Evolutionary conservation across 2,329 filamentous ascomycete genomes (phyloP).

Genomic region (Scopulariopsis brevicaulis): DNA sequence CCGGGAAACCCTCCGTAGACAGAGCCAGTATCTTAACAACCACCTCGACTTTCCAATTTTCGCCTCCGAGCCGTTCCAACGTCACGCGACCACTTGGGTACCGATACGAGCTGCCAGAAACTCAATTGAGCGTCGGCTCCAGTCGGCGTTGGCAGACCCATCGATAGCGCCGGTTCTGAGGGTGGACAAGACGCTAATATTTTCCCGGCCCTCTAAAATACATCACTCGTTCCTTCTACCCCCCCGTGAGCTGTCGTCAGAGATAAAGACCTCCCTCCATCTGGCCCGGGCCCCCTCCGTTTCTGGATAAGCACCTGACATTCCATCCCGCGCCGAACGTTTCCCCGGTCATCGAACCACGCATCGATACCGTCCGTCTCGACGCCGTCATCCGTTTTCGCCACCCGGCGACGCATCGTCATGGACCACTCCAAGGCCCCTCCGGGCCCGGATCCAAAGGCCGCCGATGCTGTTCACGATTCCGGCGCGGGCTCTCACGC

Average conservation of each 20-base stretch:
- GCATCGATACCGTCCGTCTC: neutral
- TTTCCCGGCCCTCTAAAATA: neutral
- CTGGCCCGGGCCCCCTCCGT: neutral
- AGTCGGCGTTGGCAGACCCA: neutral
- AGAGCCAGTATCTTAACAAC: neutral
- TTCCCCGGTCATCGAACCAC: neutral
- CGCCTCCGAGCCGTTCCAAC: neutral
- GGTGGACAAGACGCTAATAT: neutral
- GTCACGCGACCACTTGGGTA: neutral
- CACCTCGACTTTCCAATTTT: neutral
- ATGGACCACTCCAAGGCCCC: conserved; percentile 2
- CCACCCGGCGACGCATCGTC: neutral
- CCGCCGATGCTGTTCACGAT: neutral
- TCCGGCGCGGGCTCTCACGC: neutral
- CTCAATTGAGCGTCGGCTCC: neutral
- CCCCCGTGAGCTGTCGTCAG: neutral
- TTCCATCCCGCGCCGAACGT: neutral
- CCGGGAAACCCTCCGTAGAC: neutral
- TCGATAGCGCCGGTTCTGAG: neutral
- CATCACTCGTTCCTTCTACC: neutral
- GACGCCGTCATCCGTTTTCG: neutral
- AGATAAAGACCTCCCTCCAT: neutral
- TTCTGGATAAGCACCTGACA: neutral
- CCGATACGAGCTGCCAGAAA: neutral
- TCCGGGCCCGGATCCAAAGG: neutral